These are phyloP conservation scores for Podila horticola DNA, from an alignment of 192 early-diverging fungal species.

Conservation along the genomic window DNA sequence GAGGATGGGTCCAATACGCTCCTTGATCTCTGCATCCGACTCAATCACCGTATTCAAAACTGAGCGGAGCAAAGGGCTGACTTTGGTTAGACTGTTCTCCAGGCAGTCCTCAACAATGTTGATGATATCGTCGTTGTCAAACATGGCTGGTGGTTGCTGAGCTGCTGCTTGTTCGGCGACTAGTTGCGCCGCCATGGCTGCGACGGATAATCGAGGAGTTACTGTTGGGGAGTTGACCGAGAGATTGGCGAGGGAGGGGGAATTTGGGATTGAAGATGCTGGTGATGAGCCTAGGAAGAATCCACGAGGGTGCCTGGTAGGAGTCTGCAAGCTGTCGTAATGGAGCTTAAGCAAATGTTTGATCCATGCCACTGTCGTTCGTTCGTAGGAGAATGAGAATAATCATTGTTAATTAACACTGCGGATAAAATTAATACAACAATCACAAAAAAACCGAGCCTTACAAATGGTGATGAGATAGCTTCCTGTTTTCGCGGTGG, in stretches of 20 bases:
- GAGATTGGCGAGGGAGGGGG: slow-evolving; percentile 6
- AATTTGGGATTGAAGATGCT: slow-evolving; percentile 8
- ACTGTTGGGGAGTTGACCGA: slow-evolving; percentile 9
- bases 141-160: slow-evolving; percentile 19
- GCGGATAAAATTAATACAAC: background rate
- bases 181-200: slow-evolving; percentile 21
- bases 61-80: slow-evolving; percentile 41
- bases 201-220: slow-evolving; percentile 21
- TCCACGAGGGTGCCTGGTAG: background rate
- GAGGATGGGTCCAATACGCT: slow-evolving; percentile 31
- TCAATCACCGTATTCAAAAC: slow-evolving; percentile 48
- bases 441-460: background rate
- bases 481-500: slow-evolving; percentile 29
- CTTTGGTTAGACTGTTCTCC: slow-evolving; percentile 24
- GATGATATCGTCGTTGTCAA: slow-evolving; percentile 46
- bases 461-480: slow-evolving; percentile 42
- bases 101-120: slow-evolving; percentile 45
- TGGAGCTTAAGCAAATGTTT: slow-evolving; percentile 36
- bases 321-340: slow-evolving; percentile 11
- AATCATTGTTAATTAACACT: no score
- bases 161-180: slow-evolving; percentile 25
- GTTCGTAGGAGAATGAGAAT: background rate
- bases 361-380: slow-evolving; percentile 39
- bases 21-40: slow-evolving; percentile 38
- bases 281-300: slow-evolving; percentile 13